Percentiles rank a stretch among this genome's conserved stretches.
Evolutionary conservation across 768 basidiomycete genomes (phyloP).

Genomic region (Holtermanniella nyarrowii): DNA sequence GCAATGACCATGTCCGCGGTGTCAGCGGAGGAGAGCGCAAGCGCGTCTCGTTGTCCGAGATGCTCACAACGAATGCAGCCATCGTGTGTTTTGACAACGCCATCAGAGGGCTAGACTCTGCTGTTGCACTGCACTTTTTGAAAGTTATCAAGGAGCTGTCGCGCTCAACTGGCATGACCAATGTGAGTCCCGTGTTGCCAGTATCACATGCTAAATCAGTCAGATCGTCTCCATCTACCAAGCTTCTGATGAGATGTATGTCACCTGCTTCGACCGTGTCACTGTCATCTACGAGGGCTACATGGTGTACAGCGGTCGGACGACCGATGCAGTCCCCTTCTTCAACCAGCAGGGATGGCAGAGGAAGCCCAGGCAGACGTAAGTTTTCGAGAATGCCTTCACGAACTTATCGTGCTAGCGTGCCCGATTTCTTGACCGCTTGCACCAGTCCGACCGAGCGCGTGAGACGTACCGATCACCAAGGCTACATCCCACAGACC

Average conservation of each 20-base stretch:
- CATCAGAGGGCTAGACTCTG: constrained; percentile 34
- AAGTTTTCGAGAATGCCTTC: neutral
- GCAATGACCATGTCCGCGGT: constrained; percentile 42
- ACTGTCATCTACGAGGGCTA: constrained; percentile 46
- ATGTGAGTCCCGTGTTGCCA: neutral
- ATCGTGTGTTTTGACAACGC: constrained; percentile 34
- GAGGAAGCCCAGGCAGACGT: constrained; percentile 4
- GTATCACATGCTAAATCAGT: too few relatives aligned
- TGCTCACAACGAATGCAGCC: constrained; percentile 24
- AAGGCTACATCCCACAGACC: constrained; percentile 22
- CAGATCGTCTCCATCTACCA: neutral
- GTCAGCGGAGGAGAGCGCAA: constrained; percentile 41
- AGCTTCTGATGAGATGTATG: neutral
- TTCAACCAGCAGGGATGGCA: constrained; percentile 30
- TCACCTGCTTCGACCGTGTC: constrained; percentile 43
- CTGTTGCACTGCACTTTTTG: constrained; percentile 29
- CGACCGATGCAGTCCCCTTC: constrained; percentile 42
- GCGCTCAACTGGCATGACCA: neutral
- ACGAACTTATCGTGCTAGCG: constrained; percentile 27
- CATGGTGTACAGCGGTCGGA: constrained; percentile 46
- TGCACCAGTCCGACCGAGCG: constrained; percentile 24
- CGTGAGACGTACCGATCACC: constrained; percentile 7
- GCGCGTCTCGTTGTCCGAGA: constrained; percentile 35
- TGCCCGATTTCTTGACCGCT: constrained; percentile 31
- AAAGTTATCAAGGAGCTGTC: constrained; percentile 14